Conservation (phyloP, 805 yeast species). For the Starmerella vitae region DNA sequence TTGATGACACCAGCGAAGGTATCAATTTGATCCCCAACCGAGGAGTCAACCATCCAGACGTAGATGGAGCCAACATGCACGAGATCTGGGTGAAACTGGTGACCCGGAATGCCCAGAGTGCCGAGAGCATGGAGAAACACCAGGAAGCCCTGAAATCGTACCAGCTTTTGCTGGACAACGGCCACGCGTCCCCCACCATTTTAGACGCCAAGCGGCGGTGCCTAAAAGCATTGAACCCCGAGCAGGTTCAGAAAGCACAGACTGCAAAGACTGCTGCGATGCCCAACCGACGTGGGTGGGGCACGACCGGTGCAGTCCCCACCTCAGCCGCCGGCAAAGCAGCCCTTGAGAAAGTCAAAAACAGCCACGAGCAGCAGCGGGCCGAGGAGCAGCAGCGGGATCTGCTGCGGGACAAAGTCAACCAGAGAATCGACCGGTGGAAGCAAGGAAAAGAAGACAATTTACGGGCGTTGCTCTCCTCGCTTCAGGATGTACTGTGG, state of each 20-base stretch:
- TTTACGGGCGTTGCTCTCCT: slow-evolving; percentile 59
- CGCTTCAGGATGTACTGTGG: slow-evolving; percentile 56
- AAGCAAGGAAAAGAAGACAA: slow-evolving; percentile 64
- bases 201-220: slow-evolving; percentile 80
- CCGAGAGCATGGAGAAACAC: slow-evolving; percentile 65
- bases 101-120: slow-evolving; percentile 64
- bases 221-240: slow-evolving; percentile 47
- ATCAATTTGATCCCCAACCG: slow-evolving; percentile 28
- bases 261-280: slow-evolving; percentile 3
- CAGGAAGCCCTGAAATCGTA: slow-evolving; percentile 50
- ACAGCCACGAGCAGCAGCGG: slow-evolving; percentile 35
- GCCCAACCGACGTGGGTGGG: slow-evolving; percentile 19
- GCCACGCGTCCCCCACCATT: slow-evolving; percentile 46
- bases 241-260: slow-evolving; percentile 26
- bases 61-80: slow-evolving; percentile 41
- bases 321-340: slow-evolving; percentile 28
- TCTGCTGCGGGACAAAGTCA: slow-evolving; percentile 50
- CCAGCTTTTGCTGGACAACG: slow-evolving; percentile 49
- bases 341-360: slow-evolving; percentile 41
- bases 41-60: slow-evolving; percentile 25
- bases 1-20: slow-evolving; percentile 37
- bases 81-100: slow-evolving; percentile 64
- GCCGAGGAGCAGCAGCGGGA: slow-evolving; percentile 45
- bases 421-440: slow-evolving; percentile 47
- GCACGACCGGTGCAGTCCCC: slow-evolving; percentile 20